phyloP scores from a whole-genome alignment of 129 eudicot species.

The Dittrichia graveolens region DNA sequence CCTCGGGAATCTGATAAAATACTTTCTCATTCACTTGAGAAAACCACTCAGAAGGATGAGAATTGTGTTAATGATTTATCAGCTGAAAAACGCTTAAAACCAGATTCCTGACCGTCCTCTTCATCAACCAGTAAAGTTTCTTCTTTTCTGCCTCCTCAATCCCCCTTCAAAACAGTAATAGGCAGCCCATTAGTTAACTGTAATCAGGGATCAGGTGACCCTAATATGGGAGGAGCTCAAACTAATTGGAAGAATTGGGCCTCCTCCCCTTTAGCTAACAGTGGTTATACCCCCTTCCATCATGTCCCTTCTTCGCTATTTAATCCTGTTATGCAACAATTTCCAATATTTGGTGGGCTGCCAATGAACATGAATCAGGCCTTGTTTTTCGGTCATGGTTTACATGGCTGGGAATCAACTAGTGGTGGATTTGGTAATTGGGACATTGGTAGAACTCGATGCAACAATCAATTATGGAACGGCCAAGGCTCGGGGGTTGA shows the following conservation, averaged over 20 bases:
- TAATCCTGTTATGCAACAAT: constrained; percentile 72
- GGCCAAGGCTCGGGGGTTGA: constrained; percentile 32
- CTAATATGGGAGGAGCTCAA: constrained; percentile 61
- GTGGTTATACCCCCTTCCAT: constrained; percentile 80
- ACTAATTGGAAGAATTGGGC: constrained; percentile 61
- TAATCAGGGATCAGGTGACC: constrained; percentile 58
- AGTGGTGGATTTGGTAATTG: constrained; percentile 57
- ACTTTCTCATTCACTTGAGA: constrained; percentile 49
- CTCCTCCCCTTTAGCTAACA: constrained; percentile 29
- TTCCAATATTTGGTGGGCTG: constrained; percentile 73
- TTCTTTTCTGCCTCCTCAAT: constrained; percentile 50
- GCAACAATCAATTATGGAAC: constrained; percentile 55
- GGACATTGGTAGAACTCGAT: constrained; percentile 50
- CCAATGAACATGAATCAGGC: constrained; percentile 69
- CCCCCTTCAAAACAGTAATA: constrained; percentile 38
- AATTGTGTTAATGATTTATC: constrained; percentile 41
- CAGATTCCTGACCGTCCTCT: constrained; percentile 57
- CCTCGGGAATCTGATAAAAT: constrained; percentile 29
- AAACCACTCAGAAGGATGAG: constrained; percentile 51
- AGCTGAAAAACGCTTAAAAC: constrained; percentile 48
- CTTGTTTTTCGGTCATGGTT: constrained; percentile 35
- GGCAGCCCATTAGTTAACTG: constrained; percentile 54
- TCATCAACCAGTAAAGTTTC: constrained; percentile 41
- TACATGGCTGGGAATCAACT: constrained; percentile 72
- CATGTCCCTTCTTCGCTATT: constrained; percentile 74